Conservation (phyloP, 371 early-diverging fungal genomes). For the Mortierella sp. region DNA sequence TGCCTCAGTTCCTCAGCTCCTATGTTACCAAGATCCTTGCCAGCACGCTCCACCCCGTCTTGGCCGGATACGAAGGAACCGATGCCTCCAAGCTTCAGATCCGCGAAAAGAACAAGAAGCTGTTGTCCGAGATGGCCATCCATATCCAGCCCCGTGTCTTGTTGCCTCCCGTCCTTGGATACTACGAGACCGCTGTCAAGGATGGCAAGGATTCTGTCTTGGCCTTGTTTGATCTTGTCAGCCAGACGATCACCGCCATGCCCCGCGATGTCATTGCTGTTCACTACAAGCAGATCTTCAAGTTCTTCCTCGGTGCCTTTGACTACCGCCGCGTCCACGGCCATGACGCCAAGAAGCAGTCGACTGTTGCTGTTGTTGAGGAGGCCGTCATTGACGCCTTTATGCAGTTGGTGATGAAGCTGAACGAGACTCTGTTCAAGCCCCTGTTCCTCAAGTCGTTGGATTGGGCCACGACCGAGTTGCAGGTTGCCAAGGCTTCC, state of each 20-base stretch:
- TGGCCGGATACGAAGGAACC: slow-evolving; percentile 61
- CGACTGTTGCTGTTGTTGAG: slow-evolving; percentile 76
- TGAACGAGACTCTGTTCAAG: slow-evolving; percentile 95
- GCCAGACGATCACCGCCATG: slow-evolving; percentile 74
- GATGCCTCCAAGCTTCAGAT: slow-evolving; percentile 64
- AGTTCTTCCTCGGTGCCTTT: slow-evolving; percentile 83
- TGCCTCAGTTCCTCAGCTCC: slow-evolving; percentile 90
- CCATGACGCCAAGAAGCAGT: slow-evolving; percentile 22
- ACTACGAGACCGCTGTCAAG: slow-evolving; percentile 67
- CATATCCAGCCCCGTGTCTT: slow-evolving; percentile 79
- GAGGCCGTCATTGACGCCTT: slow-evolving; percentile 78
- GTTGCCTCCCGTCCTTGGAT: slow-evolving; percentile 76
- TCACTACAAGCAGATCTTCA: slow-evolving; percentile 85
- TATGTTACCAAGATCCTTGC: slow-evolving; percentile 75
- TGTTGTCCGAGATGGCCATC: slow-evolving; percentile 68
- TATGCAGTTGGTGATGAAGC: slow-evolving; percentile 85
- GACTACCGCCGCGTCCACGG: slow-evolving; percentile 71
- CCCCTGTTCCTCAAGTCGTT: slow-evolving; percentile 91
- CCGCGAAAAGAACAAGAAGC: slow-evolving; percentile 63
- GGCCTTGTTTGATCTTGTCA: slow-evolving; percentile 74
- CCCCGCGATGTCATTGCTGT: slow-evolving; percentile 74
- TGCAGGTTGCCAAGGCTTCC: slow-evolving; percentile 54
- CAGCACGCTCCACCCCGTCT: slow-evolving; percentile 68
- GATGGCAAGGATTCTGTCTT: slow-evolving; percentile 67
- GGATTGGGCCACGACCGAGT: slow-evolving; percentile 89